These are phyloP conservation scores for Yarrowia sp. DNA, from an alignment of 805 yeast genomes.

Conservation along the genomic window DNA sequence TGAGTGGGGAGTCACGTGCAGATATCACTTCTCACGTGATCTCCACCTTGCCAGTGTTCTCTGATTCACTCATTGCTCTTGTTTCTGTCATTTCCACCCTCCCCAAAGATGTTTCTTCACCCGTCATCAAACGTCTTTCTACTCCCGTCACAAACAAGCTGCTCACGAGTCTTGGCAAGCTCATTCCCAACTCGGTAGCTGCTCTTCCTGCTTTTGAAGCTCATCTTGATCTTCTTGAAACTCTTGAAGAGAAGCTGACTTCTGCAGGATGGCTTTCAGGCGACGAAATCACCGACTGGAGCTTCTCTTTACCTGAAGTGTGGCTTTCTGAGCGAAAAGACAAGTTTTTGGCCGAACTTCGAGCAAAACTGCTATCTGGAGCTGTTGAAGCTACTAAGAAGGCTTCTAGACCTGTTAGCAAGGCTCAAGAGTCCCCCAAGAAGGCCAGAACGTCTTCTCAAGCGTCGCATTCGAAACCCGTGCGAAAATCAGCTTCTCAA, in stretches of 20 bases:
- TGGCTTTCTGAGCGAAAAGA: slow-evolving; percentile 31
- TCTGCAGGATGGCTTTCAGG: slow-evolving; percentile 29
- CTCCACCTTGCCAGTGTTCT: background rate
- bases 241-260: slow-evolving; percentile 29
- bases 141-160: slow-evolving; percentile 16
- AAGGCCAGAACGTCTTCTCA: background rate
- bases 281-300: slow-evolving; percentile 31
- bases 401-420: background rate
- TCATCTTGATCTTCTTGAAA: slow-evolving; percentile 27
- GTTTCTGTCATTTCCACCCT: background rate
- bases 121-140: slow-evolving; percentile 5
- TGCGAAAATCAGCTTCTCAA: background rate
- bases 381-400: slow-evolving; percentile 5
- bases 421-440: background rate
- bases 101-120: background rate
- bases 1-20: background rate
- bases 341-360: slow-evolving; percentile 28
- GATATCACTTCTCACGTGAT: background rate
- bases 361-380: slow-evolving; percentile 20
- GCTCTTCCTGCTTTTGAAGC: slow-evolving; percentile 28
- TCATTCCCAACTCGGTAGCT: slow-evolving; percentile 31
- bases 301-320: slow-evolving; percentile 29
- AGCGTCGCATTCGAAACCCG: background rate
- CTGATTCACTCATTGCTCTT: background rate
- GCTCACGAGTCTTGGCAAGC: background rate